Percentiles rank a stretch among this genome's conserved stretches.
Conservation (phyloP, 768 basidiomycete species). For the Trichaptum fuscoviolaceum region DNA sequence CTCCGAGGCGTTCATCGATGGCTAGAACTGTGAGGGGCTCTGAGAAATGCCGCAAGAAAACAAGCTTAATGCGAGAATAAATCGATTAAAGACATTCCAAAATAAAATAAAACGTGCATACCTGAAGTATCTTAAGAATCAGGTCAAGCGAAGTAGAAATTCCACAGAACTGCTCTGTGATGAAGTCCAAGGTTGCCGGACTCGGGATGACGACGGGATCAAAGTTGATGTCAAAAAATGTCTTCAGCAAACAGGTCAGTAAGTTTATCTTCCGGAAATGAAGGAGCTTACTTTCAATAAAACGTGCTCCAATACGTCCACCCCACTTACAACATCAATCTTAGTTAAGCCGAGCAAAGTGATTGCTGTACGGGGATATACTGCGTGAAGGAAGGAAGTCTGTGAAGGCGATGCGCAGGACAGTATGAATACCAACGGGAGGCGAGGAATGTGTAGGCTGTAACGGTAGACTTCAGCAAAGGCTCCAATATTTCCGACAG, state of each 20-base stretch:
- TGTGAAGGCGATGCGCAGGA: slow-evolving; percentile 49
- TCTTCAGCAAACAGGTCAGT: slow-evolving; percentile 28
- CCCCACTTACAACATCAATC: slow-evolving; percentile 45
- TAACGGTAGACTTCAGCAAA: not conserved
- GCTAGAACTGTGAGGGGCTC: slow-evolving; percentile 50
- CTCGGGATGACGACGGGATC: slow-evolving; percentile 60
- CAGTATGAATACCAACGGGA: slow-evolving; percentile 65
- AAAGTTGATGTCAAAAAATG: slow-evolving; percentile 60
- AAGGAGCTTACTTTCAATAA: slow-evolving; percentile 41
- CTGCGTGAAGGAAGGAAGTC: slow-evolving; percentile 47
- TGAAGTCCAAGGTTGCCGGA: slow-evolving; percentile 46
- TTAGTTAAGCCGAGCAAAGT: slow-evolving; percentile 50
- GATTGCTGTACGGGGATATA: slow-evolving; percentile 56
- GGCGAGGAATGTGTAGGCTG: slow-evolving; percentile 46
- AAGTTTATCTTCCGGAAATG: not conserved
- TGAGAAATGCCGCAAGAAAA: slow-evolving; percentile 65
- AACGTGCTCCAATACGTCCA: slow-evolving; percentile 45
- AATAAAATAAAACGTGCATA: slow-evolving; percentile 19
- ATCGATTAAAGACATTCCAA: not conserved
- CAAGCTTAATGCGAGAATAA: slow-evolving; percentile 36
- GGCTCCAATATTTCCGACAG: too few relatives aligned
- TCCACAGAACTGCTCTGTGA: slow-evolving; percentile 53
- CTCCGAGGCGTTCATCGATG: slow-evolving; percentile 20
- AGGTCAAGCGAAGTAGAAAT: slow-evolving; percentile 54
- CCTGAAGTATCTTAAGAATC: slow-evolving; percentile 57